Evolutionary conservation across 768 basidiomycete species (phyloP), one percentile per base, ranked within the genome.

Genomic region (Hysterangium stoloniferum): DNA sequence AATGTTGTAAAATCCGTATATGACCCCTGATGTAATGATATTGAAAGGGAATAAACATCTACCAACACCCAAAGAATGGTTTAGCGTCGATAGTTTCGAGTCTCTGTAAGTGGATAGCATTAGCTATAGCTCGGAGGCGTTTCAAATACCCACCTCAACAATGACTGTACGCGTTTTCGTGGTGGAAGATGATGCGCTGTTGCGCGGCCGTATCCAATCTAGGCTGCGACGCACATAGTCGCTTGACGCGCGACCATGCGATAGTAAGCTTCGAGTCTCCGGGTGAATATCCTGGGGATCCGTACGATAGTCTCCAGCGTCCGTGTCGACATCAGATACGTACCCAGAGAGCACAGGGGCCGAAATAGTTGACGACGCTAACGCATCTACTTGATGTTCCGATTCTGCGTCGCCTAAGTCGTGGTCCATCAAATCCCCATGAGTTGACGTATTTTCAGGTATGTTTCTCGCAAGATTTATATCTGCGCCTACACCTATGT

Each of bases 51-150:
- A 19, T 27, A 41, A 25, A 43, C 35, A 15, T 48, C 60, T 61
- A 86, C 82, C 84, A 90, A 59, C 84, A 86, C 47, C 79, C 76
- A 54, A 85, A 78, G 49, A 90, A 64, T 4, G 87, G 84, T 54
- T 75, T 80, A 51, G 72, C 77, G 55, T 80, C 74, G 20, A 89
- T 73, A 37, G 72, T 81, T 64, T 90, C 88, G 57, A 89, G 65
- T 19, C 87, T 82, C 87, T 90, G 57, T 38, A 13, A 38, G 37
- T 19, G 29, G 44, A 35, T 25, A 25, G 48, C 29, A 49, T 25
- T 34, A 28, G 42, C 25, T 22, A 24, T 22, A 40, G 36, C 19
- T 22, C 56, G 19, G 20, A 25, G 45, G 4, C 42, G 33, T 11
- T 34, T 24, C 27, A n/a, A 53, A 33, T 28, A 63, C 76, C 36